Evolutionary conservation across 2,329 filamentous ascomycete genomes (phyloP), one percentile per base, ranked within the genome.

Genomic region (Fusarium sp.): DNA sequence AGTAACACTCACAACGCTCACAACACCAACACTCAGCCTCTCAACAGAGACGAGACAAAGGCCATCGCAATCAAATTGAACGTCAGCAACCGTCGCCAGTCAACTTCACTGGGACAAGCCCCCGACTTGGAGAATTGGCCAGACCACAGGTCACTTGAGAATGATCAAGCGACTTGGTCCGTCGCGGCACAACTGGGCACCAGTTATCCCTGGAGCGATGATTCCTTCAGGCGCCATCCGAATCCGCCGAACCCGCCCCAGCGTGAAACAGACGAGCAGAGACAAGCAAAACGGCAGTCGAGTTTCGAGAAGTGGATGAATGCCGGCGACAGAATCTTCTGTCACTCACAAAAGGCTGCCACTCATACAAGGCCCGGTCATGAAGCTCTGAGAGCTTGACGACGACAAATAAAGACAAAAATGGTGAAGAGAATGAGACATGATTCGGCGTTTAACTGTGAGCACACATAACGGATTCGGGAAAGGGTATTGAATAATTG

Each of bases 321-420:
- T 38, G 73, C 73, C 20, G 73, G 73, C 9, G 73, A 74, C 20
- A 74, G 50, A 34, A 60, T 73, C 25, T 74, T 74, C 55, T 62
- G 63, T 33, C 58, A 64, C 23, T 62, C 73, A 49, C 59, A 50
- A 11, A 71, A 61, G 44, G 58, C 34, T 61, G 61, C 36, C 58
- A 64, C 23, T 62, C 73, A 49, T 58, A 50, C 13, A 71, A 61
- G 49, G 60, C 31, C 11, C 58, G 63, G 27, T 50, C 56, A 62
- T 65, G 61, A 65, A 10, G 46, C 20, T 14, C 27, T 44, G 36
- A 46, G 27, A 31, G 27, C 18, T 44, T 29, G 13, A 20, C 9
- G 38, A 23, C 11, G 38, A 33, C 42, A 4, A 4, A 44, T 27
- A 7, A 57, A 42, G 38, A 56, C 18, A 29, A 57, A 57, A 44